Conservation (phyloP, 306 rosid species). For the Cicer arietinum region DNA sequence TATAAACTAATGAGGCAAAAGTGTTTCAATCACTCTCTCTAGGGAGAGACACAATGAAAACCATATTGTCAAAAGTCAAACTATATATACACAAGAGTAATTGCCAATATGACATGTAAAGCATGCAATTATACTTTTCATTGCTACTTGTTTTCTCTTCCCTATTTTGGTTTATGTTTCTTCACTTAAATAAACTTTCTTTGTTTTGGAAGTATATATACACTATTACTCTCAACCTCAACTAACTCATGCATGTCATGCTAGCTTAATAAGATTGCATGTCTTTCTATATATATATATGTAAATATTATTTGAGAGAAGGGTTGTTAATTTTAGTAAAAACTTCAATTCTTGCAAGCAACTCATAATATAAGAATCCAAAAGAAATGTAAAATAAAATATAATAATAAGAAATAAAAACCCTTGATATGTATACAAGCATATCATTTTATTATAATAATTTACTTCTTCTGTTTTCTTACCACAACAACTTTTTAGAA, state of each 20-base stretch:
- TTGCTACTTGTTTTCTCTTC: not conserved
- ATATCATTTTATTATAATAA: too few relatives aligned
- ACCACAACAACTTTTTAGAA: not conserved
- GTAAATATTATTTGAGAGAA: not conserved
- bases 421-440: not conserved
- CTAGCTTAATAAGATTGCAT: not conserved
- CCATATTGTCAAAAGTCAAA: too few relatives aligned
- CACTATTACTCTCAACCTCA: not conserved
- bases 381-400: not conserved
- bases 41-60: not conserved
- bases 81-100: not conserved
- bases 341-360: not conserved
- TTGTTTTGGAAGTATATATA: not conserved
- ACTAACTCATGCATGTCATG: not conserved
- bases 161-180: not conserved
- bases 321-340: not conserved
- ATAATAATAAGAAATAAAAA: not conserved
- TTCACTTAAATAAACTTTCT: slow-evolving; percentile 2
- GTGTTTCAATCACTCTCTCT: slow-evolving; percentile 3
- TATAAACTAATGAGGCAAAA: not conserved
- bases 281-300: not conserved
- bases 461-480: too few relatives aligned
- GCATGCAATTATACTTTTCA: not conserved
- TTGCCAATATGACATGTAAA: not conserved
- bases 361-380: not conserved